Base-by-base conservation (phyloP, 2,329 filamentous ascomycete species). In the Xylaria sp. region DNA sequence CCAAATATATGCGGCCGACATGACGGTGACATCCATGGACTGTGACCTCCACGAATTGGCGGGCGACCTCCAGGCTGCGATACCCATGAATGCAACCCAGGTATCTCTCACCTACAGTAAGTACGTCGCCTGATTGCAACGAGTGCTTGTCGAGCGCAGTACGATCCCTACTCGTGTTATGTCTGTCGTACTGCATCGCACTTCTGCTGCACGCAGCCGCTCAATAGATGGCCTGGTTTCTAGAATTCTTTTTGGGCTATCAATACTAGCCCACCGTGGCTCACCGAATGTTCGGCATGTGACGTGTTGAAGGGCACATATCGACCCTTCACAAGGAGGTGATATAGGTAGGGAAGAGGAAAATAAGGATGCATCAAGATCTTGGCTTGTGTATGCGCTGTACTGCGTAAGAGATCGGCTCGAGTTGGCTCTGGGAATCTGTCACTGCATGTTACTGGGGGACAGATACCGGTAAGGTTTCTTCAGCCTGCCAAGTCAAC, bases 341-440 rank as follows among this genome's bases (percentile, higher is more conserved):
- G 45, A 45, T 58, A 53, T 55, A 66, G 57, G 44, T 38, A 29
- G 29, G 29, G 50, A 20, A 29, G 27, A 50, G 20, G 13, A 25
- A 27, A 17, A 31, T 47, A 47, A 51, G n/a, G 63, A 63, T 54
- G 44, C 55, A 51, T 53, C 42, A 39, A 27, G 42, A 56, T 51
- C 65, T 67, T 64, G 54, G 61, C 60, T 51, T 60, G 44, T 56
- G 50, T 51, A 45, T 51, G 54, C 64, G 62, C 60, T 38, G 59
- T n/a, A n/a, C n/a, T n/a, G n/a, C n/a, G n/a, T 42, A 59, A 22
- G 29, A 58, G 22, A 56, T 54, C 59, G 53, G 53, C 47, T 42
- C 39, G 53, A 33, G 25, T 59, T 42, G 39, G 42, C 31, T 54
- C 51, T 59, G 29, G 31, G 51, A 62, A 66, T 51, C 20, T 38